Evolutionary conservation across 2,329 filamentous ascomycete species (phyloP).

Genomic region (Pseudopithomyces chartarum): DNA sequence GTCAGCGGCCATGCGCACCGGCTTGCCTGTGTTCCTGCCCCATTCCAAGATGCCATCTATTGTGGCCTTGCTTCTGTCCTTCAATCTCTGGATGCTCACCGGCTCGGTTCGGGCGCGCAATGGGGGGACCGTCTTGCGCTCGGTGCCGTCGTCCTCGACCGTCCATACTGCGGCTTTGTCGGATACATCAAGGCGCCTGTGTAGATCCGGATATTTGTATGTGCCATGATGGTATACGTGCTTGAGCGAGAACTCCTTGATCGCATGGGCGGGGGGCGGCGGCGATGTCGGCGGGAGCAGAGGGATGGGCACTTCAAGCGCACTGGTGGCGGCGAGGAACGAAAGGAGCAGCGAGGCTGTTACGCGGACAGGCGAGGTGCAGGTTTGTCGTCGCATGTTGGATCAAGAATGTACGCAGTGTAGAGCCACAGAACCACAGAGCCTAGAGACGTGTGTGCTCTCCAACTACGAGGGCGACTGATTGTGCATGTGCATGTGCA

Average conservation of each 20-base stretch:
- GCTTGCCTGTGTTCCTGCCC: slow-evolving; percentile 70
- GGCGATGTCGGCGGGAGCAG: slow-evolving; percentile 30
- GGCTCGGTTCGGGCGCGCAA: slow-evolving; percentile 64
- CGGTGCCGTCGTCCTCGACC: slow-evolving; percentile 59
- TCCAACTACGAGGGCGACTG: neutral
- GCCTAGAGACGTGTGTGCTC: neutral
- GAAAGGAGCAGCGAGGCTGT: slow-evolving; percentile 68
- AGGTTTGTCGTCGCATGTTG: slow-evolving; percentile 35
- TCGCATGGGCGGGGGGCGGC: slow-evolving; percentile 19
- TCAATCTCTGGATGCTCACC: slow-evolving; percentile 77
- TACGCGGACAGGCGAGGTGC: slow-evolving; percentile 64
- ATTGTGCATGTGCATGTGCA: neutral
- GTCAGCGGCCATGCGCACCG: slow-evolving; percentile 69
- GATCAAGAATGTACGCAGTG: neutral
- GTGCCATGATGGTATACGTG: slow-evolving; percentile 95
- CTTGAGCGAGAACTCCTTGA: slow-evolving; percentile 60
- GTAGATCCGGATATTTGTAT: slow-evolving; percentile 74
- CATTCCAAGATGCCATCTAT: slow-evolving; percentile 80
- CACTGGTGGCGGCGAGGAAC: slow-evolving; percentile 64
- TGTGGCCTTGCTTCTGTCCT: slow-evolving; percentile 74
- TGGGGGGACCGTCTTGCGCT: slow-evolving; percentile 50
- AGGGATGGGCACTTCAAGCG: slow-evolving; percentile 39
- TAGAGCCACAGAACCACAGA: neutral
- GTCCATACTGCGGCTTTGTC: slow-evolving; percentile 66
- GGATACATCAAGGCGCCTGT: slow-evolving; percentile 75